phyloP scores from a whole-genome alignment of 306 rosid genomes.

The Prunus mira region DNA sequence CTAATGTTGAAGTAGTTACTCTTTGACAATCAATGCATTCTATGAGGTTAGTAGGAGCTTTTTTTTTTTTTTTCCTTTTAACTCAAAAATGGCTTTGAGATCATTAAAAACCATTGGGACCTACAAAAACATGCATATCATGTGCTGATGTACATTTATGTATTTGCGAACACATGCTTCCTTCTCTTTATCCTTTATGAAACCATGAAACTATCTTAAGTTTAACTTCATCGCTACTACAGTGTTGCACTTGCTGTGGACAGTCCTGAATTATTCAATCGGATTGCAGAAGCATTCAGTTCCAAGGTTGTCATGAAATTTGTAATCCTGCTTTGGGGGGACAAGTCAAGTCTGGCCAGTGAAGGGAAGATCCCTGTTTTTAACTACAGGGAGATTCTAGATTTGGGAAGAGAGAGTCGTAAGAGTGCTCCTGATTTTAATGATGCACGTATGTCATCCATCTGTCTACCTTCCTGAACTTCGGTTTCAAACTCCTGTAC shows the following conservation, averaged over 20 bases:
- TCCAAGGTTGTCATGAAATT: constrained; percentile 58
- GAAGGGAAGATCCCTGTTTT: constrained; percentile 50
- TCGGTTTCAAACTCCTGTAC: background rate
- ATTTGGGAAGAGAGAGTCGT: constrained; percentile 63
- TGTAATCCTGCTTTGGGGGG: constrained; percentile 92
- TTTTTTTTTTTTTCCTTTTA: background rate
- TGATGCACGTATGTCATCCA: constrained; percentile 54
- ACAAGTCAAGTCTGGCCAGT: constrained; percentile 53
- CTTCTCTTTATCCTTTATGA: constrained; percentile 15
- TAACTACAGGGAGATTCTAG: constrained; percentile 58
- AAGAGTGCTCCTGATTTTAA: constrained; percentile 37
- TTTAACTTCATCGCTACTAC: constrained; percentile 22
- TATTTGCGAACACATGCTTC: background rate
- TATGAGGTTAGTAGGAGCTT: background rate
- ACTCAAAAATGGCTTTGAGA: background rate
- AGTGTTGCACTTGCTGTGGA: constrained; percentile 89
- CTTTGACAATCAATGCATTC: background rate
- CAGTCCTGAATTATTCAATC: constrained; percentile 74
- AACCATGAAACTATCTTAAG: constrained; percentile 14
- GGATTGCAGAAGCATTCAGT: constrained; percentile 52
- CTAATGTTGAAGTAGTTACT: background rate
- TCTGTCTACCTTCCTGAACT: constrained; percentile 12
- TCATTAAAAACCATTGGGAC: constrained; percentile 1
- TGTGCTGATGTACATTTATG: background rate
- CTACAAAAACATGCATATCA: background rate